These are phyloP conservation scores for Sabuloglossum arenarium DNA, from an alignment of 495 filamentous ascomycete genomes.

Conservation along the genomic window DNA sequence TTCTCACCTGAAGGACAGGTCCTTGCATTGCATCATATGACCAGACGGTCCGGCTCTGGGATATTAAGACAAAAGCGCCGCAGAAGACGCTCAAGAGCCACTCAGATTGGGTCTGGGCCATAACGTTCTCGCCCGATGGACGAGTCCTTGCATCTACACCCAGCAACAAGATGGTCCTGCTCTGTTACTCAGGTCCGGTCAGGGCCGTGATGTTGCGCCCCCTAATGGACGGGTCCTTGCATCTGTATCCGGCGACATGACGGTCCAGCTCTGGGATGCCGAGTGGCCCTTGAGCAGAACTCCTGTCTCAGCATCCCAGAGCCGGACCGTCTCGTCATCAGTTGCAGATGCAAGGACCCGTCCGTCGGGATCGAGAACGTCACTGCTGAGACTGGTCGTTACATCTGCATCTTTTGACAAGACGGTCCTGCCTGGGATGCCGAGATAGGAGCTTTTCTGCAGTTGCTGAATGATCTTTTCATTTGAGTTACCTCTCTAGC, in stretches of 20 bases:
- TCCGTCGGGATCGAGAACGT: too few relatives aligned
- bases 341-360: too few relatives aligned
- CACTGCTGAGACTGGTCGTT: not conserved
- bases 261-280: not conserved
- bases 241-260: not conserved
- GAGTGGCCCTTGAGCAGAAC: too few relatives aligned
- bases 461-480: too few relatives aligned
- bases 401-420: not conserved
- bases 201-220: not conserved
- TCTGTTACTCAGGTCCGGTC: conserved; percentile 5
- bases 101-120: conserved; percentile 4
- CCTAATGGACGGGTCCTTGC: not conserved
- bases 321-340: too few relatives aligned
- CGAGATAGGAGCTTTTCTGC: not conserved
- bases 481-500: too few relatives aligned
- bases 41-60: conserved; percentile 11
- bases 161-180: not conserved
- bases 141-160: not conserved
- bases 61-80: conserved; percentile 8
- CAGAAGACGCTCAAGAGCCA: conserved; percentile 1
- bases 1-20: not conserved
- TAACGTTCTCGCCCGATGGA: not conserved
- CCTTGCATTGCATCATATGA: conserved; percentile 5
- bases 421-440: not conserved
- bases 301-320: too few relatives aligned